Conservation (phyloP, 2,329 filamentous ascomycete genomes). For the Setomelanomma holmii region DNA sequence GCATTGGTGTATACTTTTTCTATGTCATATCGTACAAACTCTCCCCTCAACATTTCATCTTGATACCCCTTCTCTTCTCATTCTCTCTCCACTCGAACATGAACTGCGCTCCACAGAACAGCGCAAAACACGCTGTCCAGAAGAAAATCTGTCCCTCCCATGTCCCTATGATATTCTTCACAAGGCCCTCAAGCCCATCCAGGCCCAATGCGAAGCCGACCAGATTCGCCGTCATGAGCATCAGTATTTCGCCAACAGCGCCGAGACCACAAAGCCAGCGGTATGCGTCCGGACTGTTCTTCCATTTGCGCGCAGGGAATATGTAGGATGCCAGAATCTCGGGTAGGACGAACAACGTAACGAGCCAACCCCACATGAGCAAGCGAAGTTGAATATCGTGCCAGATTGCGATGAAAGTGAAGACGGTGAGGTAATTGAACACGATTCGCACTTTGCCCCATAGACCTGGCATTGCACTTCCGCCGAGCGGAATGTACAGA, state of each 20-base stretch:
- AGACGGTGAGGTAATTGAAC: slow-evolving; percentile 81
- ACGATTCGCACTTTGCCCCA: slow-evolving; percentile 64
- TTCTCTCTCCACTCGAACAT: slow-evolving; percentile 96
- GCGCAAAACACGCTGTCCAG: slow-evolving; percentile 69
- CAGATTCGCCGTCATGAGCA: slow-evolving; percentile 96
- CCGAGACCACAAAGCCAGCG: slow-evolving; percentile 81
- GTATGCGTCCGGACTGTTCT: slow-evolving; percentile 72
- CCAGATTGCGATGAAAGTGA: slow-evolving; percentile 97
- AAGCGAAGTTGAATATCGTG: slow-evolving; percentile 93
- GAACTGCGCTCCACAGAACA: slow-evolving; percentile 87
- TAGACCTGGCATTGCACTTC: slow-evolving; percentile 54
- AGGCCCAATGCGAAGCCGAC: slow-evolving; percentile 93
- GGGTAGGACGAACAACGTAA: slow-evolving; percentile 91
- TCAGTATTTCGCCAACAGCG: slow-evolving; percentile 81
- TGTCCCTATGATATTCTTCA: slow-evolving; percentile 77
- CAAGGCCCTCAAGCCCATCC: slow-evolving; percentile 81
- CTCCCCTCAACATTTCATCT: slow-evolving; percentile 73
- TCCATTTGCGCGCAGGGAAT: slow-evolving; percentile 79
- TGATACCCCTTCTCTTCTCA: slow-evolving; percentile 82
- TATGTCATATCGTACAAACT: background rate
- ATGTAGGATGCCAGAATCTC: slow-evolving; percentile 76
- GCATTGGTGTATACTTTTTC: background rate
- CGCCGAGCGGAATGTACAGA: slow-evolving; percentile 90
- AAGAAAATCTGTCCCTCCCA: slow-evolving; percentile 80
- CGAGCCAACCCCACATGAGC: slow-evolving; percentile 95